A percentile compares a stretch with the other conserved stretches of the same genome.
phyloP scores from a whole-genome alignment of 495 filamentous ascomycete genomes.

The Aspergillus biplanus region DNA sequence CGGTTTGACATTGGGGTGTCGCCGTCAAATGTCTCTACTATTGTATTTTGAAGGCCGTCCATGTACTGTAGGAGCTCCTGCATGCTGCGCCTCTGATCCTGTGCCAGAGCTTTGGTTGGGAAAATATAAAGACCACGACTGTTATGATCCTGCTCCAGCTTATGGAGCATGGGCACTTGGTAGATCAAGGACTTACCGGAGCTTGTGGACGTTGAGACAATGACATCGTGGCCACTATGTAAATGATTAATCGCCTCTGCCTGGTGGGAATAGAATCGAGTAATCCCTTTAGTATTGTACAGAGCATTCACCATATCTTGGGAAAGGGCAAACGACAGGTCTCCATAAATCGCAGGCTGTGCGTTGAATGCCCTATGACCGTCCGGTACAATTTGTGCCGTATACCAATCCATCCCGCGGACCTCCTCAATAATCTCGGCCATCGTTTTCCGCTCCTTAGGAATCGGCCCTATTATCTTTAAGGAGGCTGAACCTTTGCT shows the following conservation, averaged over 20 bases:
- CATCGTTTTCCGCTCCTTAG: conserved; percentile 79
- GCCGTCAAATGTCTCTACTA: conserved; percentile 95
- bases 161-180: conserved; percentile 89
- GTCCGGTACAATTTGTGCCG: conserved; percentile 89
- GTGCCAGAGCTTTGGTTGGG: conserved; percentile 94
- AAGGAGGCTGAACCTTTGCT: conserved; percentile 29
- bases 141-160: conserved; percentile 74
- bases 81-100: conserved; percentile 90
- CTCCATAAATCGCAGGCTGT: conserved; percentile 80
- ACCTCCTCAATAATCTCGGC: conserved; percentile 86
- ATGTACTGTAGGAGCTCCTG: conserved; percentile 83
- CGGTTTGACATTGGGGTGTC: conserved; percentile 85
- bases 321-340: conserved; percentile 82
- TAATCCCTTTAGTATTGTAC: conserved; percentile 87
- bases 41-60: conserved; percentile 68
- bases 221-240: conserved; percentile 81
- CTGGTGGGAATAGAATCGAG: conserved; percentile 90
- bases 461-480: conserved; percentile 67
- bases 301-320: conserved; percentile 92
- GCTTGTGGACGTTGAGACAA: conserved; percentile 92
- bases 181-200: conserved; percentile 98
- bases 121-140: conserved; percentile 97
- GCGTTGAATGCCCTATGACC: conserved; percentile 92
- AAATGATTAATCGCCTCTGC: conserved; percentile 92
- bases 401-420: conserved; percentile 82